A percentile compares a stretch with the other conserved stretches of the same genome.
These are phyloP conservation scores for Linum usitatissimum DNA, from an alignment of 345 rosid species.

Conservation along the genomic window DNA sequence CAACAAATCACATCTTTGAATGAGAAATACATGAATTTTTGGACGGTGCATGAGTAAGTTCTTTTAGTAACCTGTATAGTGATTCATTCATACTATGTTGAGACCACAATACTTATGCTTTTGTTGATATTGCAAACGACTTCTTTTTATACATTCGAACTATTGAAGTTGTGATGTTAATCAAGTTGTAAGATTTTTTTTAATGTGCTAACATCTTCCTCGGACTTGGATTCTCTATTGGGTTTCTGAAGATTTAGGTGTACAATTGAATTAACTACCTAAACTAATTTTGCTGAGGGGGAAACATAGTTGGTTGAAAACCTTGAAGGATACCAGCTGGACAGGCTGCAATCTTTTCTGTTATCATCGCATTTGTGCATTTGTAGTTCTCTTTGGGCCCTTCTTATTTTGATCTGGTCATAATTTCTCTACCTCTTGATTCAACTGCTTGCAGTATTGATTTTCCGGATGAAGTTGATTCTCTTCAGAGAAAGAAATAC, in stretches of 20 bases:
- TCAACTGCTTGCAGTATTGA: conserved; percentile 35
- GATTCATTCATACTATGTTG: neutral
- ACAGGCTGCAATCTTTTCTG: neutral
- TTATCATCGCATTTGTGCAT: neutral
- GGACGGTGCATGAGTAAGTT: conserved; percentile 55
- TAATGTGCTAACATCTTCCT: neutral
- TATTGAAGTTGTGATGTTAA: neutral
- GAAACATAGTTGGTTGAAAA: neutral
- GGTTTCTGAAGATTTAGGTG: neutral
- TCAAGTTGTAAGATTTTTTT: neutral
- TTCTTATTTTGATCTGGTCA: conserved; percentile 4
- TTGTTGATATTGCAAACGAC: neutral
- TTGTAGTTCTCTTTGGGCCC: neutral
- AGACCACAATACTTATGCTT: too few species aligned
- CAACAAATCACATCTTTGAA: conserved; percentile 51
- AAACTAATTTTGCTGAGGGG: neutral
- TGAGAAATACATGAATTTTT: conserved; percentile 49
- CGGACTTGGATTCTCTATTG: neutral
- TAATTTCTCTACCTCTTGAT: conserved; percentile 12
- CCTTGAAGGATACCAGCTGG: neutral
- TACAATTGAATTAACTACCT: neutral
- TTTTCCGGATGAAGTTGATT: conserved; percentile 30
- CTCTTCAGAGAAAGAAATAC: conserved; percentile 32
- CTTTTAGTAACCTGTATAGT: conserved; percentile 5
- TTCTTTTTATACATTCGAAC: neutral